Evolutionary conservation across 192 early-diverging fungal genomes (phyloP).

Genomic region (Coemansia sp.): DNA sequence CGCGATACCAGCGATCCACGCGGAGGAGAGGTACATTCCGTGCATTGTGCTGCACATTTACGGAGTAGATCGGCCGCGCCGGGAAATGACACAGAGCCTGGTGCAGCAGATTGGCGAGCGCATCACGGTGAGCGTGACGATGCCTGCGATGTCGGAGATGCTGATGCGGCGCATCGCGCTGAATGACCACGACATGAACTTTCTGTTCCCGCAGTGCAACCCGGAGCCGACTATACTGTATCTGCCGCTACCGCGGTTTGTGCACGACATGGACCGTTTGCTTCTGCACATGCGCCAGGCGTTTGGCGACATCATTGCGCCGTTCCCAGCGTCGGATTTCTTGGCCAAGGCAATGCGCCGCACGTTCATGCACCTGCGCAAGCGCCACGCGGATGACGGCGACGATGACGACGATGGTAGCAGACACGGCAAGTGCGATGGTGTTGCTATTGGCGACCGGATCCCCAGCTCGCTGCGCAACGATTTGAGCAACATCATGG

Average conservation of each 20-base stretch:
- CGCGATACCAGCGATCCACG: slow-evolving; percentile 1
- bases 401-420: slow-evolving; percentile 1
- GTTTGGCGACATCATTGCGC: slow-evolving; percentile 34
- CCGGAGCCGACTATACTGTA: slow-evolving; percentile 48
- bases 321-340: slow-evolving; percentile 31
- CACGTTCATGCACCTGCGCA: slow-evolving; percentile 32
- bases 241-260: slow-evolving; percentile 48
- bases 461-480: slow-evolving; percentile 28
- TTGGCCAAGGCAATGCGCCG: slow-evolving; percentile 38
- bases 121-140: slow-evolving; percentile 38
- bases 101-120: slow-evolving; percentile 46
- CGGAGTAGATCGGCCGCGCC: slow-evolving; percentile 41
- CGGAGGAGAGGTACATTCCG: slow-evolving; percentile 25
- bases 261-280: slow-evolving; percentile 39
- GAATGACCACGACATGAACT: slow-evolving; percentile 45
- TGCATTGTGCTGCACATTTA: slow-evolving; percentile 39
- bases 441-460: slow-evolving; percentile 15
- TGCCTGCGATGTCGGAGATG: slow-evolving; percentile 49
- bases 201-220: slow-evolving; percentile 48
- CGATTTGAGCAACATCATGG: slow-evolving; percentile 30
- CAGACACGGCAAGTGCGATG: neutral
- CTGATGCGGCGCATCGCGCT: slow-evolving; percentile 38
- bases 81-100: slow-evolving; percentile 39
- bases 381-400: slow-evolving; percentile 3
- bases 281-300: slow-evolving; percentile 43